phyloP scores from a whole-genome alignment of 2,329 filamentous ascomycete genomes.

The Neonectria sp. region DNA sequence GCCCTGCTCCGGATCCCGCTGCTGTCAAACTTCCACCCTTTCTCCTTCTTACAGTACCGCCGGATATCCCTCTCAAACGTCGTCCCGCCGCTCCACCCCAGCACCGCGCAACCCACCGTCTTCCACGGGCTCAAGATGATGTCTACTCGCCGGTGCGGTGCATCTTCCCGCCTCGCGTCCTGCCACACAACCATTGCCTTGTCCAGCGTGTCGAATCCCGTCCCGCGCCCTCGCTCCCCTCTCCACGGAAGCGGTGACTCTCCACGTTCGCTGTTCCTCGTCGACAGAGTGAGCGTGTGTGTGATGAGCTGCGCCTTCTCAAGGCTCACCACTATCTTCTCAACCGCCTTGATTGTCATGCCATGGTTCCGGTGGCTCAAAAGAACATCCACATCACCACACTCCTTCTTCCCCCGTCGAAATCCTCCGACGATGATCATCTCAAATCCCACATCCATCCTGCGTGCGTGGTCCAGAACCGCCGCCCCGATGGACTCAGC shows the following conservation, averaged over 20 bases:
- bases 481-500: constrained; percentile 77
- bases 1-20: constrained; percentile 82
- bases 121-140: constrained; percentile 93
- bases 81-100: constrained; percentile 90
- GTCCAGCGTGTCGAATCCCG: constrained; percentile 89
- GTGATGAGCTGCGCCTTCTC: constrained; percentile 82
- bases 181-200: constrained; percentile 97
- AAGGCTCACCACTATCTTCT: constrained; percentile 78
- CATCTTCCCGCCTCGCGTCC: constrained; percentile 37
- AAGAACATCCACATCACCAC: constrained; percentile 89
- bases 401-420: constrained; percentile 79
- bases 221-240: constrained; percentile 57
- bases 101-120: constrained; percentile 87
- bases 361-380: constrained; percentile 82
- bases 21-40: constrained; percentile 89
- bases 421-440: constrained; percentile 84
- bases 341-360: constrained; percentile 79
- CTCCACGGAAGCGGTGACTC: constrained; percentile 73
- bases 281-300: constrained; percentile 82
- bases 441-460: constrained; percentile 69
- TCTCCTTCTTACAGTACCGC: constrained; percentile 81
- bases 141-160: constrained; percentile 85
- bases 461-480: constrained; percentile 77
- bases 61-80: constrained; percentile 92
- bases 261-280: constrained; percentile 79